A percentile compares a stretch with the other conserved stretches of the same genome.
These are phyloP conservation scores for Lactarius deliciosus DNA, from an alignment of 768 basidiomycete species.

Conservation along the genomic window DNA sequence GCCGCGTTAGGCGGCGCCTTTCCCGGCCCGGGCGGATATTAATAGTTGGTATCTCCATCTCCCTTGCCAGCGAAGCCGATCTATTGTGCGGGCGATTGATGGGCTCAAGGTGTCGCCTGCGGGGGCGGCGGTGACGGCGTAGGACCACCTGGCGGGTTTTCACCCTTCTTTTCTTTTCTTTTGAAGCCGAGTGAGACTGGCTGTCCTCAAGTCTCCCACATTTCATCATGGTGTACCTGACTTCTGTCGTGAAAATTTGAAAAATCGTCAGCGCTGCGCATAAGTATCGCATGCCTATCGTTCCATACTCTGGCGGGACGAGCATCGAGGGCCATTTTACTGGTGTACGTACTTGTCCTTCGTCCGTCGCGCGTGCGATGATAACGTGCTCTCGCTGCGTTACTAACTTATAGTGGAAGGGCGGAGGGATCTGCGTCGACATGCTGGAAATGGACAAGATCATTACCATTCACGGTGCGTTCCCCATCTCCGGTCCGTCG, in stretches of 20 bases:
- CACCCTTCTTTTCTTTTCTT: conserved; percentile 8
- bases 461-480: conserved; percentile 65
- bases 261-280: conserved; percentile 72
- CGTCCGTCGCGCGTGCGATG: too few relatives aligned
- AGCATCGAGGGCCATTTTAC: conserved; percentile 76
- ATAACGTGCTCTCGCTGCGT: background rate
- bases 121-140: conserved; percentile 27
- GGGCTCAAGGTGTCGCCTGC: conserved; percentile 30
- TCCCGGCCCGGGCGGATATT: conserved; percentile 20
- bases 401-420: conserved; percentile 24
- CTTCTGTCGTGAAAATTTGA: conserved; percentile 50
- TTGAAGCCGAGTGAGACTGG: background rate
- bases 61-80: conserved; percentile 8
- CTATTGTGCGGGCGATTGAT: conserved; percentile 33
- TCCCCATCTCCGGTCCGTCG: background rate
- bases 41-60: background rate
- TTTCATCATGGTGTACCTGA: conserved; percentile 63
- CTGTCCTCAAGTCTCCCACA: conserved; percentile 42
- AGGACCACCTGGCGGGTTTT: conserved; percentile 32
- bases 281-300: conserved; percentile 73
- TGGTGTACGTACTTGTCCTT: conserved; percentile 46
- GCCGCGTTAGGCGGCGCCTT: conserved; percentile 3
- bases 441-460: conserved; percentile 78
- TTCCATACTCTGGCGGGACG: conserved; percentile 79
- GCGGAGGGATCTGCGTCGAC: conserved; percentile 77